These are phyloP conservation scores for Penicillium riverlandense DNA, from an alignment of 495 filamentous ascomycete species.

Conservation along the genomic window DNA sequence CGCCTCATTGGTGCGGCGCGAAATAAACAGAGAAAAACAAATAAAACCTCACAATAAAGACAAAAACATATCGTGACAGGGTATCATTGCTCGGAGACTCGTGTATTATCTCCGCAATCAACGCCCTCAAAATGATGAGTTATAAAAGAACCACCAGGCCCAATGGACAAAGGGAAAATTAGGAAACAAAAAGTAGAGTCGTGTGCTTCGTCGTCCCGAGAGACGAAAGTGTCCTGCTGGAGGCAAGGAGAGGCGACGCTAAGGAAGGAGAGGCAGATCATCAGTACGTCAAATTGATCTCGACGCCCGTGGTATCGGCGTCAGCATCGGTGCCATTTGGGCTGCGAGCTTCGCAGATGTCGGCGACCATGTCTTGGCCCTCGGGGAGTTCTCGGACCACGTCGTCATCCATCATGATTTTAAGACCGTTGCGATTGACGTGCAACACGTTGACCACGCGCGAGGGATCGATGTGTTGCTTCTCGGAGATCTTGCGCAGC, in stretches of 20 bases:
- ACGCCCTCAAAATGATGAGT: conserved; percentile 17
- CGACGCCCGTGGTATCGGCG: conserved; percentile 6
- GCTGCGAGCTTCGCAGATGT: conserved; percentile 40
- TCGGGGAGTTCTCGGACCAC: conserved; percentile 80
- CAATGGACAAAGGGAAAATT: conserved; percentile 13
- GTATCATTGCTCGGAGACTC: conserved; percentile 44
- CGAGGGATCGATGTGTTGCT: conserved; percentile 68
- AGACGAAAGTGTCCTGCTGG: too few species aligned
- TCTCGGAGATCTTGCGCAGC: conserved; percentile 59
- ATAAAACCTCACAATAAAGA: conserved; percentile 9
- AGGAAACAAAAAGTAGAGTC: conserved; percentile 1
- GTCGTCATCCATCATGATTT: conserved; percentile 86
- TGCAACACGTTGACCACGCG: conserved; percentile 63
- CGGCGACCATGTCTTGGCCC: conserved; percentile 80
- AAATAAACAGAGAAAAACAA: conserved; percentile 7
- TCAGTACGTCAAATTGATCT: conserved; percentile 37
- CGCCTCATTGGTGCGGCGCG: conserved; percentile 10
- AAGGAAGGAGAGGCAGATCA: not conserved
- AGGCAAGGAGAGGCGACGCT: not conserved
- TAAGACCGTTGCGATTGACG: conserved; percentile 62
- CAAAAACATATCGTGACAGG: conserved; percentile 24
- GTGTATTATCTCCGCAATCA: conserved; percentile 42
- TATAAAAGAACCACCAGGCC: conserved; percentile 13
- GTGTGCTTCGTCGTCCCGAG: too few species aligned
- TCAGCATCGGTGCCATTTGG: conserved; percentile 9